Evolutionary conservation across 768 basidiomycete genomes (phyloP).

Genomic region (Russula earlei): DNA sequence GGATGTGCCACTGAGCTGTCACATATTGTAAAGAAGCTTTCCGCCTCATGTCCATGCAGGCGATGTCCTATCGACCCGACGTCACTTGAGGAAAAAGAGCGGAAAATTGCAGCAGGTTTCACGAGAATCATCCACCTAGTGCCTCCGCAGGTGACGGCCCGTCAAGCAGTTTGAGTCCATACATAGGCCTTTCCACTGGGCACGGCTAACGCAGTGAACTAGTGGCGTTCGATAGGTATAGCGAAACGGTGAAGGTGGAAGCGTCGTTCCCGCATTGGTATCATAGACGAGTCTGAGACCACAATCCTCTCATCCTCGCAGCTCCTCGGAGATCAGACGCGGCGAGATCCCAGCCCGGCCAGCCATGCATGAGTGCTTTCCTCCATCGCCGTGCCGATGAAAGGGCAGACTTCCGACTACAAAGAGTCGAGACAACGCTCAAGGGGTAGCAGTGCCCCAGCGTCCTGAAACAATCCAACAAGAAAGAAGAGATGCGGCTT

Average conservation of each 20-base stretch:
- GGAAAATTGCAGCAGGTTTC: background rate
- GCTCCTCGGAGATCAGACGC: background rate
- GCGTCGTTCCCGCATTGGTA: background rate
- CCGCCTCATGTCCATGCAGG: background rate
- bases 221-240: background rate
- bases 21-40: background rate
- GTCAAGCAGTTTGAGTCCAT: background rate
- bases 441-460: too few species aligned
- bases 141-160: conserved; percentile 1
- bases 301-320: background rate
- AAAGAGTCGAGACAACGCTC: background rate
- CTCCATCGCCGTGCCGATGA: background rate
- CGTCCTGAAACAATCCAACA: conserved; percentile 2
- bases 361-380: too few species aligned
- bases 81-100: background rate
- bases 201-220: background rate
- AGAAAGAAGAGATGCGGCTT: conserved; percentile 7
- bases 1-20: conserved; percentile 8
- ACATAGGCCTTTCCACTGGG: background rate
- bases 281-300: background rate
- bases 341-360: background rate
- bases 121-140: background rate
- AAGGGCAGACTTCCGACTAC: background rate
- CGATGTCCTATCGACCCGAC: background rate
- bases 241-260: background rate